These are phyloP conservation scores for Comarum palustre DNA, from an alignment of 306 rosid genomes.

Conservation along the genomic window DNA sequence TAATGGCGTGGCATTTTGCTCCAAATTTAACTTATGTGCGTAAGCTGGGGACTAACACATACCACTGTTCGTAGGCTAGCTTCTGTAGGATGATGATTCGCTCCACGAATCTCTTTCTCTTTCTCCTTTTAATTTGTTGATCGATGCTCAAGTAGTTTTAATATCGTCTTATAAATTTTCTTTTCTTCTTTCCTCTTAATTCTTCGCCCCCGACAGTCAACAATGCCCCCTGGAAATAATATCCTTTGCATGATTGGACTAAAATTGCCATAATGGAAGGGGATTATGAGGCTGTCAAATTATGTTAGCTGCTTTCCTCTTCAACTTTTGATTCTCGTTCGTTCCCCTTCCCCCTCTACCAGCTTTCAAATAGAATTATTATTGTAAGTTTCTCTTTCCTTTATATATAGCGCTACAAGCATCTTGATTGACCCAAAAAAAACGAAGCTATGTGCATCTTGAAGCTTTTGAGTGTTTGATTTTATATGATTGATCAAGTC, in stretches of 20 bases:
- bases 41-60: not conserved
- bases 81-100: slow-evolving; percentile 19
- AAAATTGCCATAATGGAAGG: slow-evolving; percentile 18
- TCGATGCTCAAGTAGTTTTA: slow-evolving; percentile 39
- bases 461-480: not conserved
- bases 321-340: not conserved
- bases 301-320: not conserved
- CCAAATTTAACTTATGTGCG: slow-evolving; percentile 15
- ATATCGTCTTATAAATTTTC: not conserved
- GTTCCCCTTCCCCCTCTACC: not conserved
- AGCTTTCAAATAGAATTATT: not conserved
- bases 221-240: not conserved
- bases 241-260: slow-evolving; percentile 39
- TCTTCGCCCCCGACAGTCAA: not conserved
- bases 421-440: too few relatives aligned
- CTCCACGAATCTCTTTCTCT: slow-evolving; percentile 64
- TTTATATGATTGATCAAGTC: not conserved
- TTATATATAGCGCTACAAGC: too few relatives aligned
- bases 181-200: not conserved
- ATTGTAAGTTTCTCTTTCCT: not conserved
- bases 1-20: slow-evolving; percentile 32
- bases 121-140: too few relatives aligned
- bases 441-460: too few relatives aligned
- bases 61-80: not conserved
- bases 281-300: not conserved